These are phyloP conservation scores for Starmerella stigmatis DNA, from an alignment of 805 yeast species.

Conservation along the genomic window DNA sequence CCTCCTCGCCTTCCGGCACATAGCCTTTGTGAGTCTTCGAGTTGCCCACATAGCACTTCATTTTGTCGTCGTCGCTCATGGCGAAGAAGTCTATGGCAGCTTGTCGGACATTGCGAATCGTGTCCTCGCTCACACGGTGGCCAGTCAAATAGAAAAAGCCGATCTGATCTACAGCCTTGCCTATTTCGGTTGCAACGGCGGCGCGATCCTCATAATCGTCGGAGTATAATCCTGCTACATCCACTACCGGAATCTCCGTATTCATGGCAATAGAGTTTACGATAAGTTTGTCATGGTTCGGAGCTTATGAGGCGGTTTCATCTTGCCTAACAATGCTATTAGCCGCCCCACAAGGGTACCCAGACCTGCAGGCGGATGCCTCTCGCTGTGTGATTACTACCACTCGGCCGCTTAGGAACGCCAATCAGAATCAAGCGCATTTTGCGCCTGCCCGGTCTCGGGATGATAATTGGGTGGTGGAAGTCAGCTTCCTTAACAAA, in stretches of 20 bases:
- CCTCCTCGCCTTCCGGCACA: slow-evolving; percentile 18
- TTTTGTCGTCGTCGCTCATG: slow-evolving; percentile 39
- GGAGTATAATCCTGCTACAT: slow-evolving; percentile 12
- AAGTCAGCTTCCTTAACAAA: too few species aligned
- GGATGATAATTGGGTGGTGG: too few species aligned
- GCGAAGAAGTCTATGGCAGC: slow-evolving; percentile 38
- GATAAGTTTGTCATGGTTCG: too few species aligned
- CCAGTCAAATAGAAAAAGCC: slow-evolving; percentile 45
- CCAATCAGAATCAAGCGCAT: too few species aligned
- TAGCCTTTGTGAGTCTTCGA: slow-evolving; percentile 38
- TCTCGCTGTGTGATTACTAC: too few species aligned
- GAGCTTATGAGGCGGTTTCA: too few species aligned
- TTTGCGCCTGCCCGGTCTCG: too few species aligned
- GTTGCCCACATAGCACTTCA: slow-evolving; percentile 38
- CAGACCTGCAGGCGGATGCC: too few species aligned
- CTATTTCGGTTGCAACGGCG: slow-evolving; percentile 19
- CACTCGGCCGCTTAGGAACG: too few species aligned
- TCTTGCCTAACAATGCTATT: too few species aligned
- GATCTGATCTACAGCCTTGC: slow-evolving; percentile 43
- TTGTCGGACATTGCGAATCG: slow-evolving; percentile 31
- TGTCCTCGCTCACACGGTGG: slow-evolving; percentile 26
- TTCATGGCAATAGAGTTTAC: neutral
- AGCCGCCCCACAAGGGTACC: too few species aligned
- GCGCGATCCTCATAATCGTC: slow-evolving; percentile 13
- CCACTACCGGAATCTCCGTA: slow-evolving; percentile 10